Evolutionary conservation across 176 grass and related monocot species (phyloP), one percentile per base, ranked within the genome.

Genomic region (Zoysia japonica): DNA sequence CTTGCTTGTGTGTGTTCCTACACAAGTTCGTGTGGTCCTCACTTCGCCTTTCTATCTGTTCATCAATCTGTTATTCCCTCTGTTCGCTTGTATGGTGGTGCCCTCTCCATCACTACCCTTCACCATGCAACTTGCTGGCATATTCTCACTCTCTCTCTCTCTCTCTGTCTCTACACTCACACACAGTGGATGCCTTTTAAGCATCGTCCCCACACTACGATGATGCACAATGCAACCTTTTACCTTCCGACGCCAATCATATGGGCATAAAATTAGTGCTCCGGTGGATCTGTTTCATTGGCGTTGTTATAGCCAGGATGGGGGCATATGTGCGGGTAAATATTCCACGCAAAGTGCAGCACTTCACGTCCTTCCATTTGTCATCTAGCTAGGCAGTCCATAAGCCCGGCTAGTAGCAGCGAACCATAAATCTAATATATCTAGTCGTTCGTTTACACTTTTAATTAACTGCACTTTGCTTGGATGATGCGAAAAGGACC

Each of bases 301-400:
- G 71, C 56, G 11, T 6, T 51, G 11, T 6, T 51, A 66, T 60
- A 45, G 49, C 76, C 37, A 77, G 28, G 3, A 65, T 74, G 61
- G 83, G 74, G 84, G 50, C 35, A 61, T 69, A 73, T 69, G 40
- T 67, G 37, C 37, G 56, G 67, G 40, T 37, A 77, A 70, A 68
- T 69, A 68, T 81, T 77, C 77, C 67, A 75, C 66, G 61, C 78
- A 78, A 89, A 82, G 82, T 85, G 72, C 72, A 65, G 67, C 87
- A 85, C 87, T 89, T 67, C 67, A 81, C 43, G 10, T 60, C 64
- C 50, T 68, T 78, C 67, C 17, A 73, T 68, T 81, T 77, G 36
- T 85, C 72, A 77, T 76, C 36, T 81, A 85, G 60, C 47, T 44
- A 85, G 81, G 6, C 44, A 45, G 28, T 45, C 3, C 77, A 39